Percentiles rank a stretch among this genome's conserved stretches.
Evolutionary conservation across 805 yeast genomes (phyloP).

Genomic region (Pichia cephalocereana): DNA sequence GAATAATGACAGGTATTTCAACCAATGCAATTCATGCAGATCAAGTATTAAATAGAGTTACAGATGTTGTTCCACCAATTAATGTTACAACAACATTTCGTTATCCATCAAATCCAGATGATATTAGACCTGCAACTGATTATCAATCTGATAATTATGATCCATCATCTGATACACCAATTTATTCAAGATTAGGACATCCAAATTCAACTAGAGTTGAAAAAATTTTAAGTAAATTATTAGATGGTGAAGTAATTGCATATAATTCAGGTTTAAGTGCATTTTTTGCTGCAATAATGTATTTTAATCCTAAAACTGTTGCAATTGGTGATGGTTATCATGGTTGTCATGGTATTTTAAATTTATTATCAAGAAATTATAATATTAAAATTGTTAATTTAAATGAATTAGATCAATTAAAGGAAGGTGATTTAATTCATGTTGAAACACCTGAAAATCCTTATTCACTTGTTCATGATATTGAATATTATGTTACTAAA

Average conservation of each 20-base stretch:
- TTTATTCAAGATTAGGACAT: constrained; percentile 69
- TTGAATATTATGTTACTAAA: constrained; percentile 49
- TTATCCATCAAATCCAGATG: constrained; percentile 51
- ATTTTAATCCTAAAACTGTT: constrained; percentile 59
- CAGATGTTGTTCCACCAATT: constrained; percentile 72
- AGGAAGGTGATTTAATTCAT: constrained; percentile 69
- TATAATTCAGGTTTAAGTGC: constrained; percentile 81
- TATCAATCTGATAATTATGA: constrained; percentile 7
- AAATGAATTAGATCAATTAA: constrained; percentile 40
- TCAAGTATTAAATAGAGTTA: constrained; percentile 44
- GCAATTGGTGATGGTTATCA: constrained; percentile 79
- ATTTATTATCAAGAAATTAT: constrained; percentile 50
- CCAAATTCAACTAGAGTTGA: constrained; percentile 68
- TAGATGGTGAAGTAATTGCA: constrained; percentile 56
- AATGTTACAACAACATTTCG: constrained; percentile 73
- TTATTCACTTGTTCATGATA: constrained; percentile 55
- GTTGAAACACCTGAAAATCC: constrained; percentile 89
- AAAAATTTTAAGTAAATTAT: constrained; percentile 46
- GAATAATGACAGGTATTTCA: constrained; percentile 37
- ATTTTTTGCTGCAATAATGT: constrained; percentile 62
- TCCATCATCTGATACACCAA: constrained; percentile 22
- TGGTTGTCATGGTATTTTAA: constrained; percentile 68
- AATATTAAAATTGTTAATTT: constrained; percentile 43
- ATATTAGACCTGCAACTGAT: constrained; percentile 39
- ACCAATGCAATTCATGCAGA: constrained; percentile 67